Evolutionary conservation across 192 early-diverging fungal species (phyloP), one percentile per base, ranked within the genome.

Genomic region (Geranomyces michiganensis): DNA sequence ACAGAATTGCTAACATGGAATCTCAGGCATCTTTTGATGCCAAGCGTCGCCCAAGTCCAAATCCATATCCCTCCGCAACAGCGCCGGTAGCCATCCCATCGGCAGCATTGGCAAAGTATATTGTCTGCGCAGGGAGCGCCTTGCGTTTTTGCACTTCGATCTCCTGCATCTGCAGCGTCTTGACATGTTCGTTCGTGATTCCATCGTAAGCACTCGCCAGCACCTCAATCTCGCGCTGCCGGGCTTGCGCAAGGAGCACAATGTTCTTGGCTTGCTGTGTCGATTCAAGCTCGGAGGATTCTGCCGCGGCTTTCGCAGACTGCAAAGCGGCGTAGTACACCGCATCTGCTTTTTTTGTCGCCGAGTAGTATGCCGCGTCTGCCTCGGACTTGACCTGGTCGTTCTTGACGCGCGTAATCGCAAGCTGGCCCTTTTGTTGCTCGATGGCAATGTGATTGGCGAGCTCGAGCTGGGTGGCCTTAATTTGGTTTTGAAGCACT

Each of bases 251-350:
- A 36, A 83, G 56, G 4, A 51, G 48, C 1, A 81, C 65, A 56
- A 80, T 77, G 72, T 83, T 83, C 68, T 82, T 82, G n/a, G 78
- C 80, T 29, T 78, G 62, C 62, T 83, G 82, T 26, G 58, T 58
- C 21, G 82, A 68, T 26, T 71, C 31, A 13, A 81, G 41, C 47
- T 75, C 60, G 27, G 82, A 78, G 14, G 82, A 46, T 43, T 81
- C 73, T 13, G 82, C 77, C 26, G 46, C 72, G 0, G 79, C 82
- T 55, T 75, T 48, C 24, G 82, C 82, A 1, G 33, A 22, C 71
- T 83, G 82, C 29, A 82, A 41, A 12, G 60, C 49, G 21, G 74
- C 49, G 49, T 82, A 82, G 62, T 70, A 73, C 29, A 63, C 46
- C 45, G 81, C 71, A 48, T 82, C 81, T 21, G 79, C 59, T 21